These are phyloP conservation scores for Auricularia heimuer DNA, from an alignment of 768 basidiomycete genomes.

Conservation along the genomic window DNA sequence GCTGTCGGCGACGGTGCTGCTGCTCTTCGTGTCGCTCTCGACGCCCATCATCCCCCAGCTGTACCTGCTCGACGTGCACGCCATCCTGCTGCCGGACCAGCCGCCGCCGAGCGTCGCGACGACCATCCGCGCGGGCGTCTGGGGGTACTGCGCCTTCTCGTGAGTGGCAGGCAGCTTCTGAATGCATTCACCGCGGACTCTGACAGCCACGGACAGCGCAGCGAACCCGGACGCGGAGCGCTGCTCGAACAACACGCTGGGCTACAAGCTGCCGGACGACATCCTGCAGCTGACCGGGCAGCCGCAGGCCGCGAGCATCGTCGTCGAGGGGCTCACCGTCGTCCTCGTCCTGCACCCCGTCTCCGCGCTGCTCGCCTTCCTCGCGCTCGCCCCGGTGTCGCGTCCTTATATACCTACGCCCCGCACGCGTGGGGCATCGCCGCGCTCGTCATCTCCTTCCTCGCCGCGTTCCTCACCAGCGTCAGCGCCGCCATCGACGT, in stretches of 20 bases:
- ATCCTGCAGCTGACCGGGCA: conserved; percentile 36
- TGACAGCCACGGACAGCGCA: not conserved
- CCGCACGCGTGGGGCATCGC: conserved; percentile 27
- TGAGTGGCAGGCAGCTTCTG: conserved; percentile 6
- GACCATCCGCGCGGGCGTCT: conserved; percentile 64
- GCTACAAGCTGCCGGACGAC: conserved; percentile 47
- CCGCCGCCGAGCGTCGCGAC: conserved; percentile 46
- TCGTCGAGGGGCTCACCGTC: conserved; percentile 34
- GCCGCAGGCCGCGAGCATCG: conserved; percentile 26
- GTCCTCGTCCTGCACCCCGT: conserved; percentile 65
- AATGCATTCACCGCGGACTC: no score
- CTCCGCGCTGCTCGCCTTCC: conserved; percentile 46
- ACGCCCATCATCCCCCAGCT: conserved; percentile 63
- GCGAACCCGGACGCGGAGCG: conserved; percentile 31
- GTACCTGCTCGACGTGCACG: conserved; percentile 44
- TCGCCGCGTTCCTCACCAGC: conserved; percentile 44
- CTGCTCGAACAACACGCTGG: conserved; percentile 58
- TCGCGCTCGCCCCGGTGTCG: conserved; percentile 35
- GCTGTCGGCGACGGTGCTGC: conserved; percentile 55
- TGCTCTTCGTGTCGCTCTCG: conserved; percentile 67
- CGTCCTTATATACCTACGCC: conserved; percentile 30
- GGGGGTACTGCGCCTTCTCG: conserved; percentile 71
- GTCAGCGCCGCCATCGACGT: conserved; percentile 54
- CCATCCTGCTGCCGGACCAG: conserved; percentile 17
- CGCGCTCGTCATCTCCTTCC: conserved; percentile 46